Evolutionary conservation across 148 eudicot genomes (phyloP).

Genomic region (Nepenthes gracilis): DNA sequence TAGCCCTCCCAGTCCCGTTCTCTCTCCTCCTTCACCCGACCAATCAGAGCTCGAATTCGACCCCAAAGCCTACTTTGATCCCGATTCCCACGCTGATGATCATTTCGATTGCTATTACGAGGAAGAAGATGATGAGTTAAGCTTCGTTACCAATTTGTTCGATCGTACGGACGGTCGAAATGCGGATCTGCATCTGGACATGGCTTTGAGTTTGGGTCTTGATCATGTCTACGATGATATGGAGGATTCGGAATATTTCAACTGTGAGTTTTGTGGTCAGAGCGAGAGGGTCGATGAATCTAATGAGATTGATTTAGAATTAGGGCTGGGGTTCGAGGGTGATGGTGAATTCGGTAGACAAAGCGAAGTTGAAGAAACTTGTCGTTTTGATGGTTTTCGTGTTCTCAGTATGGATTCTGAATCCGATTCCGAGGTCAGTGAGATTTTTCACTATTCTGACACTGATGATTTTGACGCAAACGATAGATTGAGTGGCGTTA

Average conservation of each 20-base stretch:
- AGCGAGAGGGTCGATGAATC: slow-evolving; percentile 8
- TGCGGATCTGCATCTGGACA: background rate
- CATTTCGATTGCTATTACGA: background rate
- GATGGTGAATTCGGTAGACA: background rate
- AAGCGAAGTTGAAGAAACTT: background rate
- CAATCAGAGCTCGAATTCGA: background rate
- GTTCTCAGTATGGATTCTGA: slow-evolving; percentile 63
- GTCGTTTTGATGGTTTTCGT: slow-evolving; percentile 40
- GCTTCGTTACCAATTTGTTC: slow-evolving; percentile 44
- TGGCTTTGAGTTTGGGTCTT: slow-evolving; percentile 8
- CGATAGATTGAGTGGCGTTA: slow-evolving; percentile 18
- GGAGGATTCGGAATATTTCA: slow-evolving; percentile 7
- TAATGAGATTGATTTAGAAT: slow-evolving; percentile 24
- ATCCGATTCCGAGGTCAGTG: slow-evolving; percentile 48
- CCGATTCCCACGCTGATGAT: background rate
- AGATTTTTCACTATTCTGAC: slow-evolving; percentile 1
- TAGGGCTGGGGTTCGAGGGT: slow-evolving; percentile 23
- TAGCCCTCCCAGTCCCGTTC: too few species aligned
- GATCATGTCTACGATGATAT: background rate
- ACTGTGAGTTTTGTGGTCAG: slow-evolving; percentile 14
- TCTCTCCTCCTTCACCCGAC: background rate
- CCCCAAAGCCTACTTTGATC: background rate
- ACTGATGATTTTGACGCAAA: slow-evolving; percentile 5
- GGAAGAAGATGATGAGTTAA: slow-evolving; percentile 13
- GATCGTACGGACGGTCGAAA: slow-evolving; percentile 11